Evolutionary conservation across 768 basidiomycete genomes (phyloP), one percentile per base, ranked within the genome.

Genomic region (Suillus luteus): DNA sequence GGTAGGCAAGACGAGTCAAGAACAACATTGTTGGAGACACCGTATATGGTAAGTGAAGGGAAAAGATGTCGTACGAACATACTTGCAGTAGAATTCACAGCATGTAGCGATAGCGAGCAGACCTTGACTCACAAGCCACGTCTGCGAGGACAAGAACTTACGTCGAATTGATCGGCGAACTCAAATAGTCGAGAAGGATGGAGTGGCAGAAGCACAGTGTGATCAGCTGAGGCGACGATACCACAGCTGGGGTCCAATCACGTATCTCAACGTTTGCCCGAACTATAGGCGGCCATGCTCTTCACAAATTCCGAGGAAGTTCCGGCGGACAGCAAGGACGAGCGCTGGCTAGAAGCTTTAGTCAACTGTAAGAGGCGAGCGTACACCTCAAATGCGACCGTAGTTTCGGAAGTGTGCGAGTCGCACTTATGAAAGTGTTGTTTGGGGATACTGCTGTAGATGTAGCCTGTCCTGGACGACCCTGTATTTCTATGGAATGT

Each of bases 141-240:
- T 15, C 55, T 38, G 37, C 15, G 37, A 27, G 55, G 37, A 24
- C 8, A 40, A 27, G 35, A n/a, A 37, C 55, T 55, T 37, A 22
- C 35, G 14, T 38, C 52, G 31, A 54, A 54, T 54, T 55, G 55
- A 24, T 40, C 55, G 55, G 55, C 17, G 55, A 57, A 57, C 55
- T 57, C 40, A 19, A 58, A 41, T 11, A 19, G 41, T 27, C 27
- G 38, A 58, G 22, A 58, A 41, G 57, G 57, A 41, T 31, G 57
- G 57, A 41, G 38, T 58, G 17, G 57, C 57, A 58, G 57, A 58
- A 58, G 24, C 40, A 24, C 5, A 58, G 24, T 31, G 40, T 19
- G 57, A 58, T 58, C 40, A 24, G 40, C 24, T 7, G 24, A 41
- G 49, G 57, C 40, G 57, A 58, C 24, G 40, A 19, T 27, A 58